A percentile compares a stretch with the other conserved stretches of the same genome.
phyloP scores from a whole-genome alignment of 768 basidiomycete genomes.

The Austroboletus eburneus region DNA sequence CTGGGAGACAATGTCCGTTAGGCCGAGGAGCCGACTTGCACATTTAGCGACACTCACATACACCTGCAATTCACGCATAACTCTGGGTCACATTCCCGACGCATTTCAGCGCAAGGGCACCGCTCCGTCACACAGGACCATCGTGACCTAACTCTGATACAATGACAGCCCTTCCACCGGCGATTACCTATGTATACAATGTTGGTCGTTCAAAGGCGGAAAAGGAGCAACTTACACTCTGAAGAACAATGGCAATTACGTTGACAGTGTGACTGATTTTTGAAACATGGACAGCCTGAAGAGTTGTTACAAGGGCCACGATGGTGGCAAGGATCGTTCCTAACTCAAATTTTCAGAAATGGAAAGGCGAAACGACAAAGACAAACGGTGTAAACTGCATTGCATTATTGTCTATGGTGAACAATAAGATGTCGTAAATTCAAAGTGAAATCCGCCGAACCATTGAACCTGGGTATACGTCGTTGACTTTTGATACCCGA shows the following conservation, averaged over 20 bases:
- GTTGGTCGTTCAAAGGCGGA: neutral
- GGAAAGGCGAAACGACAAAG: neutral
- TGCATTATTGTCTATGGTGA: slow-evolving; percentile 14
- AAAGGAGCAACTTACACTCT: slow-evolving; percentile 39
- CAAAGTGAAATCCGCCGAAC: slow-evolving; percentile 1
- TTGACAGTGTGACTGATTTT: slow-evolving; percentile 50
- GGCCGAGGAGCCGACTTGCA: neutral
- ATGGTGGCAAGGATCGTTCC: slow-evolving; percentile 52
- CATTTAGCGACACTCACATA: slow-evolving; percentile 33
- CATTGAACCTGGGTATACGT: slow-evolving; percentile 15
- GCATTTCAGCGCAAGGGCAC: slow-evolving; percentile 50
- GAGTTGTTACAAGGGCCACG: slow-evolving; percentile 47
- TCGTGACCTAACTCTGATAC: slow-evolving; percentile 27
- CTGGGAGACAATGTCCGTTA: slow-evolving; percentile 11
- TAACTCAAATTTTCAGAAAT: slow-evolving; percentile 20
- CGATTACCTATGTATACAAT: slow-evolving; percentile 44
- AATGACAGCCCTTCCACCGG: slow-evolving; percentile 56
- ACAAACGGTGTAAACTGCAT: slow-evolving; percentile 25
- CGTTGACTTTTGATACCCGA: slow-evolving; percentile 7
- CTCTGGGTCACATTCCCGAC: slow-evolving; percentile 67
- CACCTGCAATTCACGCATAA: slow-evolving; percentile 51
- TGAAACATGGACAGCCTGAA: slow-evolving; percentile 46
- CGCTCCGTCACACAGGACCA: slow-evolving; percentile 35
- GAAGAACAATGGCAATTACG: slow-evolving; percentile 49
- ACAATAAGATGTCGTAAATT: slow-evolving; percentile 5